Percentiles rank a stretch among this genome's conserved stretches.
Conservation (phyloP, 2,329 filamentous ascomycete genomes). For the Pseudogymnoascus sp. region DNA sequence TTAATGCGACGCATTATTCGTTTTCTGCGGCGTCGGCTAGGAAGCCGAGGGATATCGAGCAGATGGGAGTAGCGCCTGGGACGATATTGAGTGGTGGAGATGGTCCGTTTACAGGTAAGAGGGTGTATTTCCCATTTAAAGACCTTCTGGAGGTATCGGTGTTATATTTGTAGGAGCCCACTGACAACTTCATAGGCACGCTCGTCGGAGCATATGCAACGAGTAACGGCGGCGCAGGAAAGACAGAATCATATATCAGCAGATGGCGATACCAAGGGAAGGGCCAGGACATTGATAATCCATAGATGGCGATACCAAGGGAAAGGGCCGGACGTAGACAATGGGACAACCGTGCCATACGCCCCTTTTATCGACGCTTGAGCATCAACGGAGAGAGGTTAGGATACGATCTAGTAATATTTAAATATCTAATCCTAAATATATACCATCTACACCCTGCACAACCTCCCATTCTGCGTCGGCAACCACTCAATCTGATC, state of each 20-base stretch:
- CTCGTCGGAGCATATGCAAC: constrained; percentile 46
- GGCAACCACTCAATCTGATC: constrained; percentile 14
- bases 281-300: constrained; percentile 21
- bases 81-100: constrained; percentile 30
- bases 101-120: constrained; percentile 6
- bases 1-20: not conserved
- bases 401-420: not conserved
- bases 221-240: constrained; percentile 39
- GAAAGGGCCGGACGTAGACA: constrained; percentile 4
- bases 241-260: constrained; percentile 37
- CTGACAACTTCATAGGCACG: constrained; percentile 31
- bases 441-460: constrained; percentile 14
- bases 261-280: constrained; percentile 13
- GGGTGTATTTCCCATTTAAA: not conserved
- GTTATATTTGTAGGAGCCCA: not conserved
- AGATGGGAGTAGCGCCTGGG: constrained; percentile 35
- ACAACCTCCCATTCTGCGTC: constrained; percentile 15
- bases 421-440: not conserved
- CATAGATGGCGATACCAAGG: constrained; percentile 13
- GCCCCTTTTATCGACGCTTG: not conserved
- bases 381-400: not conserved
- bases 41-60: constrained; percentile 34
- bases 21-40: constrained; percentile 14
- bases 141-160: constrained; percentile 6
- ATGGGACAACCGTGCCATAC: not conserved